Base-by-base conservation (phyloP, 208 protist species). In the Leishmania tarentolae region DNA sequence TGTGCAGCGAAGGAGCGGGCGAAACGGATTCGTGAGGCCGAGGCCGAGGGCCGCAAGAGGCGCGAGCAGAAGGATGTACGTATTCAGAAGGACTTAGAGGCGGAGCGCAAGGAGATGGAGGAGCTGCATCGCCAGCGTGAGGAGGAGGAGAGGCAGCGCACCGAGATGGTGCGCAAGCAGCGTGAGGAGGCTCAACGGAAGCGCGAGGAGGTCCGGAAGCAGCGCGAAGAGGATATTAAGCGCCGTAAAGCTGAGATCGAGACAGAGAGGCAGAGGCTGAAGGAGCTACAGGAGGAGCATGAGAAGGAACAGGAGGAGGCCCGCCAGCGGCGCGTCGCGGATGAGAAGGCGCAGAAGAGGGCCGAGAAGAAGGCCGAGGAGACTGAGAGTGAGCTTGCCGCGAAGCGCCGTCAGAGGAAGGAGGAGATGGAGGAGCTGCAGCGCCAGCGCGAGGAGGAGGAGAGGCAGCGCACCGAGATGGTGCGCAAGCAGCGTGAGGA, bases 141-240 rank as follows among this genome's bases (percentile, higher is more conserved):
- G 56, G 86, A 87, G 78, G 86, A 87, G 75, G 83, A 87, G 76
- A 86, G 81, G 76, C 78, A 82, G 61, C 81, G 75, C 31, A 53
- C 47, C 31, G 81, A 88, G 81, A 74, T 75, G 13, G 79, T 83
- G 53, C 50, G 57, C 56, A 79, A 86, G 71, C 79, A 86, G 65
- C 82, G 80, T 50, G 83, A 91, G 63, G 80, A 86, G 77, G 56
- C 78, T 13, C 68, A 86, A 46, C 77, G 76, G 53, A 59, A 82
- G 52, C 81, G 79, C 78, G 85, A 91, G 69, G 85, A 88, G 69
- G 44, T 65, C 63, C 79, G 84, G 63, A 83, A 81, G 80, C 69
- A 87, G 80, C 78, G 80, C 52, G 82, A 85, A 57, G 83, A 89
- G 76, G 82, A 89, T 77, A 83, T 86, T 66, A 89, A 89, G 86